phyloP scores from a whole-genome alignment of 192 early-diverging fungal species.

The Coemansia interrupta region DNA sequence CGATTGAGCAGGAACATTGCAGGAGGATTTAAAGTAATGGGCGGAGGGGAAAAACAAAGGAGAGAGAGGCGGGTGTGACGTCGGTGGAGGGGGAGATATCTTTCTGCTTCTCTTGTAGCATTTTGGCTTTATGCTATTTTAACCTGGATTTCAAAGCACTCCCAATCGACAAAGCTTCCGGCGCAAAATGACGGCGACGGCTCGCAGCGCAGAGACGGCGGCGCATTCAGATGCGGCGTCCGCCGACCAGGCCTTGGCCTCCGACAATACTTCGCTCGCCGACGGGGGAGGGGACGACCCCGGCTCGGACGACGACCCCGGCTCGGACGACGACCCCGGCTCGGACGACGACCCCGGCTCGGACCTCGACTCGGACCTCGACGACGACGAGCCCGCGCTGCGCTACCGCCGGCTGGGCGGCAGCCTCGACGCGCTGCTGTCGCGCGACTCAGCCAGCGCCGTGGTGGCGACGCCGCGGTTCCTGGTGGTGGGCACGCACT shows the following conservation, averaged over 20 bases:
- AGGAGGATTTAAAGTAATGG: not conserved
- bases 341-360: slow-evolving; percentile 42
- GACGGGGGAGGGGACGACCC: slow-evolving; percentile 17
- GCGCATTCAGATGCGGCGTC: not conserved
- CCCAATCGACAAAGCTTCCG: not conserved
- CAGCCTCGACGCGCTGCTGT: slow-evolving; percentile 63
- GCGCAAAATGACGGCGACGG: not conserved
- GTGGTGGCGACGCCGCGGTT: slow-evolving; percentile 81
- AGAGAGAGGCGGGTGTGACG: not conserved
- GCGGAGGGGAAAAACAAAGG: not conserved
- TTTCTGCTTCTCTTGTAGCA: no score
- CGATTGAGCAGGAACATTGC: not conserved
- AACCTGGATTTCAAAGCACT: not conserved
- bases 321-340: slow-evolving; percentile 47
- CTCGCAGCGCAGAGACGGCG: not conserved
- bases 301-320: slow-evolving; percentile 39
- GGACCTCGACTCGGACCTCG: slow-evolving; percentile 43
- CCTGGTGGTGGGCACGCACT: slow-evolving; percentile 89
- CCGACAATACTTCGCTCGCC: no score
- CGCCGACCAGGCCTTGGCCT: not conserved
- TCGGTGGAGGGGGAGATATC: no score
- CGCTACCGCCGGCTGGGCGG: slow-evolving; percentile 83
- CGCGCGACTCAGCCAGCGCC: slow-evolving; percentile 80
- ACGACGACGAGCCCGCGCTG: slow-evolving; percentile 89
- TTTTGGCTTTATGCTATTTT: not conserved